Evolutionary conservation across 2,329 filamentous ascomycete genomes (phyloP).

Genomic region (Graphiopsis chlorocephala): DNA sequence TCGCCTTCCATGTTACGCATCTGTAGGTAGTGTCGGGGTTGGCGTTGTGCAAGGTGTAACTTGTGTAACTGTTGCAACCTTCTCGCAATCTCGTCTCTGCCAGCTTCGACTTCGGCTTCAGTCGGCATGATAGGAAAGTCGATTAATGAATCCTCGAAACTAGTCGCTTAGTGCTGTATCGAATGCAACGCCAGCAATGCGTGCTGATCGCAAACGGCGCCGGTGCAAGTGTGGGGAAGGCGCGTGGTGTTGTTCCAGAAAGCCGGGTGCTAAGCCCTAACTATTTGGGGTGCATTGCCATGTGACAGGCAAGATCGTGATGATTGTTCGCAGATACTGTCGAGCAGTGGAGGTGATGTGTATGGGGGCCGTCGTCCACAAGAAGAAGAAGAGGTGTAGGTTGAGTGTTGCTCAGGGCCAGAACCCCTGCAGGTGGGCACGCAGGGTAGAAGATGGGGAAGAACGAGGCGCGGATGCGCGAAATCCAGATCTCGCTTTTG

Average conservation of each 20-base stretch:
- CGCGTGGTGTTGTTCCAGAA: constrained; percentile 7
- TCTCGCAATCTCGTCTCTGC: constrained; percentile 12
- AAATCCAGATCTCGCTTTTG: constrained; percentile 10
- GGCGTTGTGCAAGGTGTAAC: constrained; percentile 5
- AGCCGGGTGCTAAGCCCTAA: constrained; percentile 6
- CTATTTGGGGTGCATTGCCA: constrained; percentile 7
- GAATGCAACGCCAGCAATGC: not conserved
- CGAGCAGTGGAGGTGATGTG: not conserved
- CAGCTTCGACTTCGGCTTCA: constrained; percentile 8
- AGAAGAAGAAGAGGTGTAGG: not conserved
- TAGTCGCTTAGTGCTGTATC: not conserved
- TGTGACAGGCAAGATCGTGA: not conserved
- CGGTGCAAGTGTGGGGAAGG: constrained; percentile 8
- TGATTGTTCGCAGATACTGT: not conserved
- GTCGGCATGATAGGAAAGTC: not conserved
- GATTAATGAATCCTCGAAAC: not conserved
- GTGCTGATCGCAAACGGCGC: constrained; percentile 9
- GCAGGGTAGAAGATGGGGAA: not conserved
- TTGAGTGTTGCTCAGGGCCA: not conserved
- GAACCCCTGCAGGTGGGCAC: constrained; percentile 9
- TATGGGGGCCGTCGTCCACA: not conserved
- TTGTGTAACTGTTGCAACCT: constrained; percentile 11
- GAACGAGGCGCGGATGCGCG: constrained; percentile 3
- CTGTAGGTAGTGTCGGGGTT: not conserved
- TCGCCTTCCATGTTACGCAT: constrained; percentile 6